A percentile compares a stretch with the other conserved stretches of the same genome.
These are phyloP conservation scores for Acanthamoeba lenticulata DNA, from an alignment of 208 protist genomes.

Conservation along the genomic window DNA sequence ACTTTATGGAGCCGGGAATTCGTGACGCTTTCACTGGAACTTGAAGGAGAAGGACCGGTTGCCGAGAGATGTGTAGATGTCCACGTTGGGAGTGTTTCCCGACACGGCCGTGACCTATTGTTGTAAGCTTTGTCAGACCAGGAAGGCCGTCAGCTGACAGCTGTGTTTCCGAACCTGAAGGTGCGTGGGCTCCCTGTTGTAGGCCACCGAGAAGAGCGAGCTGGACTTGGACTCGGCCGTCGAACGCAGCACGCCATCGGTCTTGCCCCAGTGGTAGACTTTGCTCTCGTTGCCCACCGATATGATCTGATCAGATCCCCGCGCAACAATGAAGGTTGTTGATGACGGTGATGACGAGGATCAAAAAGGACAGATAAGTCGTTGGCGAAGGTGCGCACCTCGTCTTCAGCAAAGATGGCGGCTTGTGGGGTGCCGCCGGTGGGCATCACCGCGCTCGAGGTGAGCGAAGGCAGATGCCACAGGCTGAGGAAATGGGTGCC, in stretches of 20 bases:
- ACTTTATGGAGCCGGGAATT: no score
- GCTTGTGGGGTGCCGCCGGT: neutral
- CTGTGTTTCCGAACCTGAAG: constrained; percentile 22
- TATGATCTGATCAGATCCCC: neutral
- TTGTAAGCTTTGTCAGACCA: neutral
- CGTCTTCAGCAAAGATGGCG: neutral
- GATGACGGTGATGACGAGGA: no score
- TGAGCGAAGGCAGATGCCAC: constrained; percentile 26
- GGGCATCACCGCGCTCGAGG: constrained; percentile 12
- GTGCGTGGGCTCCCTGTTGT: constrained; percentile 21
- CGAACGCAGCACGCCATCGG: neutral
- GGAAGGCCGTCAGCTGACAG: no score
- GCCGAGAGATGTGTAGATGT: constrained; percentile 15
- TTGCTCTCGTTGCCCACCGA: constrained; percentile 21
- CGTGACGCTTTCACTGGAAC: neutral
- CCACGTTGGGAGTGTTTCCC: neutral
- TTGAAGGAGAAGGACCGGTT: constrained; percentile 40
- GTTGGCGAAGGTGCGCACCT: neutral
- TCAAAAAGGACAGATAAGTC: neutral
- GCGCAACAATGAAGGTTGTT: no score
- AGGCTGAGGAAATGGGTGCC: constrained; percentile 8
- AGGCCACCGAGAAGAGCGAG: constrained; percentile 5
- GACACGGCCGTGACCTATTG: neutral
- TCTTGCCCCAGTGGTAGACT: constrained; percentile 19
- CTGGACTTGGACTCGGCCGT: neutral